Evolutionary conservation across 2,329 filamentous ascomycete species (phyloP), one percentile per base, ranked within the genome.

Genomic region (Apiospora malaysiana): DNA sequence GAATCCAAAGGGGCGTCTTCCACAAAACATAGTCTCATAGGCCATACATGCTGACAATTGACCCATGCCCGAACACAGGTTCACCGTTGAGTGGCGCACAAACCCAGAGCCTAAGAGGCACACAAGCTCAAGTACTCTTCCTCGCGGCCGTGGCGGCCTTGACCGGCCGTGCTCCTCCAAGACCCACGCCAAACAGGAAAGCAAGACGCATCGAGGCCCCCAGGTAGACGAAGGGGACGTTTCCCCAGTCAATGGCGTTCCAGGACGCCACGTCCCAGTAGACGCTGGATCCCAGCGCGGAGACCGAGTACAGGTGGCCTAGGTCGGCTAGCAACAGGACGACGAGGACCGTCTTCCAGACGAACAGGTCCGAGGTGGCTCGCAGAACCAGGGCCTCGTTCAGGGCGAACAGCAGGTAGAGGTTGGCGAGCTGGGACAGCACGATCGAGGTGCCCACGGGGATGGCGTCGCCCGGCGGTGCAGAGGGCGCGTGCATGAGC

Each of bases 381-480:
- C 93, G 90, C 74, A 95, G 85, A 16, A 95, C 90, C 32, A 94
- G 82, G 1, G 92, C 92, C 82, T 96, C 93, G 82, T 92, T 94
- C 77, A 95, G 81, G 70, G 92, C 89, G 80, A 95, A 93, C 71
- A 93, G 87, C 49, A 95, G 81, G 82, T 95, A 95, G 73, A 95
- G 84, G 81, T 94, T 95, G 59, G 91, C 92, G 43, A 95, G 87
- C 82, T 95, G 93, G 23, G 90, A 89, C 76, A 95, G 84, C 51
- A 90, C 89, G 71, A 94, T 89, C 12, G 88, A 87, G 0, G 91
- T 92, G 51, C 86, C 87, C 46, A 87, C 82, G 1, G 92, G 89
- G 8, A 91, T 80, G 32, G 81, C 75, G 56, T 63, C 32, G n/a
- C 56, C 32, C 40, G 82, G 73, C 71, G 86, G 81, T 2, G 86